Evolutionary conservation across 2,329 filamentous ascomycete genomes (phyloP), one percentile per base, ranked within the genome.

Genomic region (Karstenula rhodostoma): DNA sequence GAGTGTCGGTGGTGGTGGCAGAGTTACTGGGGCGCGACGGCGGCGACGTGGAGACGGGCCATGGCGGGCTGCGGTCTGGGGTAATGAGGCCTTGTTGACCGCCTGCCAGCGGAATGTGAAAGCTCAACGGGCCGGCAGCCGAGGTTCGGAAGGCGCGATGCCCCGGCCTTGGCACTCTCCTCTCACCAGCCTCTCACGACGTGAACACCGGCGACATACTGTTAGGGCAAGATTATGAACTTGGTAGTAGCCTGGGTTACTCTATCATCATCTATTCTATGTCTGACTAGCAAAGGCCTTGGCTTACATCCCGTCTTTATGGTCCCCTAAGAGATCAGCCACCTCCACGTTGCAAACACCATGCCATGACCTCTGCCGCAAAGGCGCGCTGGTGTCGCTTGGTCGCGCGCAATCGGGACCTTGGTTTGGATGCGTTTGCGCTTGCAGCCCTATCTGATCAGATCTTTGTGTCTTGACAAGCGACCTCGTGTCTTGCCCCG

Each of bases 21-120:
- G 50, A 42, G 27, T 55, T 64, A 66, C 46, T 62, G 54, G 54
- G 59, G 40, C 43, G 53, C 13, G 32, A 19, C 48, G 25, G 48
- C 48, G n/a, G 48, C 48, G n/a, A n/a, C n/a, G 15, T 54, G 12
- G 35, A 32, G 56, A 40, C 37, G 17, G 53, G 27, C 51, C 66
- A 66, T 67, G 58, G n/a, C 60, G 48, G 52, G 48, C 23, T 52
- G 44, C 29, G 29, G 42, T 37, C 48, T 37, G 15, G 48, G 47
- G 58, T 33, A 35, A 49, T 32, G 17, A 43, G 48, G 58, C 22
- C 35, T 49, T 66, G 62, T 67, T 65, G 61, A 58, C 55, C 43
- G 46, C 55, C 29, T 44, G 58, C 48, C 33, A 56, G 48, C 64
- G 66, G 64, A 70, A 68, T 70, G 65, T 61, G 63, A 63, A 43